Conservation (phyloP, 495 filamentous ascomycete genomes). For the Trichoderma virens region DNA sequence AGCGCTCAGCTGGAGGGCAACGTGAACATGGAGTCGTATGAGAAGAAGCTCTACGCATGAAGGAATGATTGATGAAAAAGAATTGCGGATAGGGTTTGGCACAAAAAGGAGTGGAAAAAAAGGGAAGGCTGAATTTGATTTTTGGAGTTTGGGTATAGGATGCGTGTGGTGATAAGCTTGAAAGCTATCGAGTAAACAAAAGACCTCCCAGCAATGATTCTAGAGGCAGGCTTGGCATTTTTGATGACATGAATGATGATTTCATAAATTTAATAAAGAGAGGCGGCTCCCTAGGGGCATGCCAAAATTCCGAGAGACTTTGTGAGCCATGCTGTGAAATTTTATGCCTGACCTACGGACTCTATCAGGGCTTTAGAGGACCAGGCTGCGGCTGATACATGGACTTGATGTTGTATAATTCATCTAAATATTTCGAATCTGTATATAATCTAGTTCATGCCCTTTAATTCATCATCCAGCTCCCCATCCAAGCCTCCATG, state of each 20-base stretch:
- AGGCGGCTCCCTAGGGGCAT: neutral
- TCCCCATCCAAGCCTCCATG: neutral
- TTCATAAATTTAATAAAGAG: neutral
- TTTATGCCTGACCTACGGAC: neutral
- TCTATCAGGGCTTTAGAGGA: no score
- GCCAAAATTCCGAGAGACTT: neutral
- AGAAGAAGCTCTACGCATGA: slow-evolving; percentile 96
- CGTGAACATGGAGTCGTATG: slow-evolving; percentile 95
- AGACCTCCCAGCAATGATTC: slow-evolving; percentile 7
- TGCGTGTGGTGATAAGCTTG: neutral
- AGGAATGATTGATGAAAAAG: neutral
- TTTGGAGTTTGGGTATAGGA: neutral
- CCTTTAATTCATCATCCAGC: neutral
- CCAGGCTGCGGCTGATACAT: no score
- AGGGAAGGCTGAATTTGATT: neutral
- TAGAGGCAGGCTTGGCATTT: slow-evolving; percentile 2
- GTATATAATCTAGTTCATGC: neutral
- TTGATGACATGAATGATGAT: slow-evolving; percentile 3
- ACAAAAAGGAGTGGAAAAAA: neutral
- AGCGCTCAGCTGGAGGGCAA: slow-evolving; percentile 94
- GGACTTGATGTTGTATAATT: no score
- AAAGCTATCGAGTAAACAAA: slow-evolving; percentile 3
- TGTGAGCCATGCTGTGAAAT: neutral
- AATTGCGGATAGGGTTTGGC: neutral
- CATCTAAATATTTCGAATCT: neutral